These are phyloP conservation scores for Solanum piurae DNA, from an alignment of 257 asterid genomes.

Conservation along the genomic window DNA sequence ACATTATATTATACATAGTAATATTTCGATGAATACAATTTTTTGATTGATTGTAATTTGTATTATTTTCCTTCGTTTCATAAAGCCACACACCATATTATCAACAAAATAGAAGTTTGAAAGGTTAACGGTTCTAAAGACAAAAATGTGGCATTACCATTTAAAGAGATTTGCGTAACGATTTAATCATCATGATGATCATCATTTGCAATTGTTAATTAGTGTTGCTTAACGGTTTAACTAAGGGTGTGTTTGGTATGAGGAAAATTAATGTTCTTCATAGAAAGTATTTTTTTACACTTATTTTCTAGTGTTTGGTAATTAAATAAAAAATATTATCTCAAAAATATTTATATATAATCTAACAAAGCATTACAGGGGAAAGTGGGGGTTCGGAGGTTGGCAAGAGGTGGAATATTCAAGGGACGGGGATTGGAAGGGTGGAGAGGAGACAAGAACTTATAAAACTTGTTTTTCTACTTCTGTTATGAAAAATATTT, in stretches of 20 bases:
- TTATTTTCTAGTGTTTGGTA: no score
- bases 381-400: no score
- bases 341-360: no score
- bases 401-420: no score
- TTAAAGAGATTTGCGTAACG: not conserved
- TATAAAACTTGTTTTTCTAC: no score
- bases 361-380: no score
- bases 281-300: no score
- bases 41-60: not conserved
- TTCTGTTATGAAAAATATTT: not conserved
- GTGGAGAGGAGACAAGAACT: no score
- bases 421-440: no score
- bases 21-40: not conserved
- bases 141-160: not conserved
- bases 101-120: not conserved
- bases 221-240: not conserved
- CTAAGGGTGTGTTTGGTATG: not conserved
- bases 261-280: not conserved
- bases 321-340: no score
- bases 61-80: not conserved
- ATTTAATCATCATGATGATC: not conserved
- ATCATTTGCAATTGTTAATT: not conserved
- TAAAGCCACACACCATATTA: not conserved
- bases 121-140: not conserved
- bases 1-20: rapidly evolving